These are phyloP conservation scores for Pezicula radicicola DNA, from an alignment of 2,329 filamentous ascomycete genomes.

Conservation along the genomic window DNA sequence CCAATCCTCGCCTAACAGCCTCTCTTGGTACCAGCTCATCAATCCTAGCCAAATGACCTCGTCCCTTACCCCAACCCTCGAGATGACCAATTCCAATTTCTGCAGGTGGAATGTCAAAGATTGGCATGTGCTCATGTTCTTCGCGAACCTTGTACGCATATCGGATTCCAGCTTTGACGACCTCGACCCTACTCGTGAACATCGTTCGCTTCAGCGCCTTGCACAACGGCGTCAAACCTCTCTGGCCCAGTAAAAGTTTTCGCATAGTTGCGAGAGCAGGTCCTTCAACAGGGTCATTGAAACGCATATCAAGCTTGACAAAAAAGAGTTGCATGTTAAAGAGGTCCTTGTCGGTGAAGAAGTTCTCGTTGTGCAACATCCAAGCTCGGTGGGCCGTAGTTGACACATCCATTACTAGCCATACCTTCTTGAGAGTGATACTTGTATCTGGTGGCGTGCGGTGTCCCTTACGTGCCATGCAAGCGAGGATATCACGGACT, in stretches of 20 bases:
- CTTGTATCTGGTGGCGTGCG: slow-evolving; percentile 47
- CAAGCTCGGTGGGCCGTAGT: slow-evolving; percentile 52
- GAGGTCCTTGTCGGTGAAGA: slow-evolving; percentile 60
- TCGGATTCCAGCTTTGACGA: slow-evolving; percentile 53
- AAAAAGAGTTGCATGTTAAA: slow-evolving; percentile 62
- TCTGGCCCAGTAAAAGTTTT: slow-evolving; percentile 58
- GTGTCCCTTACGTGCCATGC: slow-evolving; percentile 56
- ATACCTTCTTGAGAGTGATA: slow-evolving; percentile 59
- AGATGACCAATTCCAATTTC: slow-evolving; percentile 50
- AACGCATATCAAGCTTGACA: slow-evolving; percentile 68
- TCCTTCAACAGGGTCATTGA: slow-evolving; percentile 60
- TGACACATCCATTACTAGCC: slow-evolving; percentile 68
- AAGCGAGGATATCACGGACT: slow-evolving; percentile 59
- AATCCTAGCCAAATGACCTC: slow-evolving; percentile 45
- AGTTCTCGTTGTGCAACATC: slow-evolving; percentile 46
- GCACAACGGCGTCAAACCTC: slow-evolving; percentile 53
- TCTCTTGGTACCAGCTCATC: slow-evolving; percentile 60
- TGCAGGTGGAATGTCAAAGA: slow-evolving; percentile 49
- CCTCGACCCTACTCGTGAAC: slow-evolving; percentile 46
- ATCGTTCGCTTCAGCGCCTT: slow-evolving; percentile 54
- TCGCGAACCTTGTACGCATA: slow-evolving; percentile 44
- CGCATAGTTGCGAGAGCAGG: slow-evolving; percentile 47
- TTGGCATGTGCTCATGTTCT: slow-evolving; percentile 17
- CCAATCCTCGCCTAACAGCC: slow-evolving; percentile 45
- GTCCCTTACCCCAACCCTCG: slow-evolving; percentile 54